Conservation (phyloP, 345 rosid species). For the Salix suchowensis region DNA sequence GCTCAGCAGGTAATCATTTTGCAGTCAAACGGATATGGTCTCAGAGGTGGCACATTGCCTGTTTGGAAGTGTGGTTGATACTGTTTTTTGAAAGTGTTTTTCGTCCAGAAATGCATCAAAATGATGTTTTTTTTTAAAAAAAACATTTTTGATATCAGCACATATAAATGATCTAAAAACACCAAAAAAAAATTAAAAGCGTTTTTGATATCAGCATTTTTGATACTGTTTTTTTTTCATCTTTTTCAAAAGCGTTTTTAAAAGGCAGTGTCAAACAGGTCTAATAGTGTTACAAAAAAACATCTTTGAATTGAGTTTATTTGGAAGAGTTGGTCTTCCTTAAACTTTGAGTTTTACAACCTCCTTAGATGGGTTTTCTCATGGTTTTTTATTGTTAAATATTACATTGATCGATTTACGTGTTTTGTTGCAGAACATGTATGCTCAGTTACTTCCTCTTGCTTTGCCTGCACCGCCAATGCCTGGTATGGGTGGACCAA, state of each 20-base stretch:
- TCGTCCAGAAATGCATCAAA: no score
- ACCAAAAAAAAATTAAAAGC: no score
- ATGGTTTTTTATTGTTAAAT: not conserved
- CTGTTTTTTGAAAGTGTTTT: no score
- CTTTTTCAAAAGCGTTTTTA: no score
- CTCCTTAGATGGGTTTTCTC: not conserved
- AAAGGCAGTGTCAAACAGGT: no score
- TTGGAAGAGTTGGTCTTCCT: not conserved
- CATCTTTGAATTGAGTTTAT: not conserved
- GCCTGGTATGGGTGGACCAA: constrained; percentile 26
- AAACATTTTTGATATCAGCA: no score
- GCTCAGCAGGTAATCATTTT: constrained; percentile 64
- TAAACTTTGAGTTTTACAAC: not conserved
- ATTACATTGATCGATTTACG: not conserved
- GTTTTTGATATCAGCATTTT: no score
- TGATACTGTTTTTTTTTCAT: no score
- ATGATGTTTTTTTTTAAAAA: no score
- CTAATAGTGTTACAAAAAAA: no score
- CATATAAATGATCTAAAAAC: no score
- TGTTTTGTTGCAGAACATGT: constrained; percentile 22
- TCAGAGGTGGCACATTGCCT: not conserved
- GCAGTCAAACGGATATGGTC: not conserved
- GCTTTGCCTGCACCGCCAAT: constrained; percentile 27
- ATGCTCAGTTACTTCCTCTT: constrained; percentile 30
- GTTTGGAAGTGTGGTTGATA: no score